phyloP scores from a whole-genome alignment of 1,284 basidiomycete species.

The Marasmius oreades region DNA sequence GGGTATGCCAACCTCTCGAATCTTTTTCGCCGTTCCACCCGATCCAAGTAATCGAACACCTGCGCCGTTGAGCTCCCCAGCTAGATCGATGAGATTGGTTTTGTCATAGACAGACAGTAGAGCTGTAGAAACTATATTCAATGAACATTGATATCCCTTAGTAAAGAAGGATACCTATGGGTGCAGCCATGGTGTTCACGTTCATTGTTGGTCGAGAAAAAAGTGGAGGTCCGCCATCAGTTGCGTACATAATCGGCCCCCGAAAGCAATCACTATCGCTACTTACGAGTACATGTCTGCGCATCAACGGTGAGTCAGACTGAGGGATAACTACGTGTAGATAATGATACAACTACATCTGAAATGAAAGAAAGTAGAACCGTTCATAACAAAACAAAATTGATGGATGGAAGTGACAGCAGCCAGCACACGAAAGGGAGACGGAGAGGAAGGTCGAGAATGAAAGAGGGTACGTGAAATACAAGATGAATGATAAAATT shows the following conservation, averaged over 20 bases:
- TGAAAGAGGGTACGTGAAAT: neutral
- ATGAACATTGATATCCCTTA: neutral
- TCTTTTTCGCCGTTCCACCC: conserved; percentile 97
- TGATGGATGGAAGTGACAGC: neutral
- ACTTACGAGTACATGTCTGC: no score
- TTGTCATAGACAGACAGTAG: conserved; percentile 98
- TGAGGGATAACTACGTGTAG: neutral
- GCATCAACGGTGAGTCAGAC: neutral
- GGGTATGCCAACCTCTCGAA: conserved; percentile 89
- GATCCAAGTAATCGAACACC: conserved; percentile 92
- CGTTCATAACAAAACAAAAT: neutral
- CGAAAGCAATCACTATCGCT: no score
- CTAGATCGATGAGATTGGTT: conserved; percentile 86
- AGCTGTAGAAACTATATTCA: conserved; percentile 42
- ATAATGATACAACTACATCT: neutral
- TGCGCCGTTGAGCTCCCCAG: conserved; percentile 74
- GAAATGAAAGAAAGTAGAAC: neutral
- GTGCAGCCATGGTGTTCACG: conserved; percentile 14
- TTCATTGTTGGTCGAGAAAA: neutral
- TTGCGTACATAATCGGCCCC: neutral
- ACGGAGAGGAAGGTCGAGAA: neutral
- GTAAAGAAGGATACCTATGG: conserved; percentile 12
- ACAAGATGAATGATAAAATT: neutral
- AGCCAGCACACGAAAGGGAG: neutral
- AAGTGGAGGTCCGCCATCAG: neutral